These are phyloP conservation scores for Vitellaria paradoxa DNA, from an alignment of 179 eudicot genomes.

Conservation along the genomic window DNA sequence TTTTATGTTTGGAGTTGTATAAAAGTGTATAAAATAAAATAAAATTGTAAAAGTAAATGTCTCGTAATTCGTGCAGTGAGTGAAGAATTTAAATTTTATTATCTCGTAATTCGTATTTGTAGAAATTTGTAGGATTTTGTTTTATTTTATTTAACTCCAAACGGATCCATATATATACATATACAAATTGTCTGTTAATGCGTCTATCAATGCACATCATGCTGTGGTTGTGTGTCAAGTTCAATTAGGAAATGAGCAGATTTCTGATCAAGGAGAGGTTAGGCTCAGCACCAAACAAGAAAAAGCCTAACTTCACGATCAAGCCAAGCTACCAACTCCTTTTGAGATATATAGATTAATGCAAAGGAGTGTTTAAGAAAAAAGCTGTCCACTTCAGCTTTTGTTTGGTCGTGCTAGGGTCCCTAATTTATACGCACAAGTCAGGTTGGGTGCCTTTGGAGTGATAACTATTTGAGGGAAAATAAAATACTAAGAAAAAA, in stretches of 20 bases:
- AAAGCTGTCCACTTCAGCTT: constrained; percentile 12
- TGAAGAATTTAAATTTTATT: no score
- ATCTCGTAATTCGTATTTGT: no score
- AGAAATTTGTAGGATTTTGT: no score
- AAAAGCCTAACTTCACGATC: constrained; percentile 29
- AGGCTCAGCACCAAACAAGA: constrained; percentile 1
- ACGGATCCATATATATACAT: neutral
- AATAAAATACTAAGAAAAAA: no score
- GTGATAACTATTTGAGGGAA: no score
- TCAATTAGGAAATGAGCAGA: neutral
- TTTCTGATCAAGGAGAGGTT: neutral
- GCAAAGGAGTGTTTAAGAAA: neutral
- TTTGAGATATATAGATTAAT: constrained; percentile 22
- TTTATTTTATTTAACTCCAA: no score
- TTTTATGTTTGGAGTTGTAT: no score
- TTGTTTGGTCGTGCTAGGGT: constrained; percentile 22
- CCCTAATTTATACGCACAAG: constrained; percentile 1
- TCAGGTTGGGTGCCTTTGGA: no score
- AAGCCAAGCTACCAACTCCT: constrained; percentile 42
- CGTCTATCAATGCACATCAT: neutral
- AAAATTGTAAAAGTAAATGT: no score
- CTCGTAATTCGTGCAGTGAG: no score
- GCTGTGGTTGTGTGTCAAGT: neutral
- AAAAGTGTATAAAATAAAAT: no score
- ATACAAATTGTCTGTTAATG: constrained; percentile 11